phyloP scores from a whole-genome alignment of 2,329 filamentous ascomycete genomes.

The Beauveria bassiana region DNA sequence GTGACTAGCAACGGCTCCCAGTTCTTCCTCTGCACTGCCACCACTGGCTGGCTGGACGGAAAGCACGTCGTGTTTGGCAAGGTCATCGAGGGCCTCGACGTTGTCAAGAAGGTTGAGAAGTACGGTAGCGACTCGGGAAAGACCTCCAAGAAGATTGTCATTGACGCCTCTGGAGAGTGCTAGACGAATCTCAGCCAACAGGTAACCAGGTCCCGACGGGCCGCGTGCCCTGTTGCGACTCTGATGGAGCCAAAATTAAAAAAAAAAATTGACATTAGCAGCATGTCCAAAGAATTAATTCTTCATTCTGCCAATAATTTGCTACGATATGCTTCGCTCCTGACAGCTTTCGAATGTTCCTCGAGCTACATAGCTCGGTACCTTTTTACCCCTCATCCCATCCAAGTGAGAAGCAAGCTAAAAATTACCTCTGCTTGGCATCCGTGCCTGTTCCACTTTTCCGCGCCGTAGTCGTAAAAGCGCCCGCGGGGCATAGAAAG shows the following conservation, averaged over 20 bases:
- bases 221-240: not conserved
- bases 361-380: no score
- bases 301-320: no score
- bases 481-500: no score
- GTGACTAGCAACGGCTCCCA: conserved; percentile 78
- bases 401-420: no score
- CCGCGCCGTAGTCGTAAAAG: no score
- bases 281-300: not conserved
- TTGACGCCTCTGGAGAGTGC: conserved; percentile 2
- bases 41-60: conserved; percentile 68
- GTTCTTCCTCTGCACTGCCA: conserved; percentile 86
- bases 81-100: conserved; percentile 35
- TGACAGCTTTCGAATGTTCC: no score
- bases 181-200: not conserved
- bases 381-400: no score
- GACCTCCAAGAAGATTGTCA: conserved; percentile 8
- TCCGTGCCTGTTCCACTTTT: no score
- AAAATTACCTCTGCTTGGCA: no score
- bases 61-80: conserved; percentile 72
- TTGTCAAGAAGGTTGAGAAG: conserved; percentile 10
- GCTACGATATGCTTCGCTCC: no score
- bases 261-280: not conserved
- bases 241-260: not conserved
- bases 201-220: not conserved
- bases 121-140: conserved; percentile 1